Conservation (phyloP, 2,329 filamentous ascomycete species). For the Mycosphaerelloides madeirae region DNA sequence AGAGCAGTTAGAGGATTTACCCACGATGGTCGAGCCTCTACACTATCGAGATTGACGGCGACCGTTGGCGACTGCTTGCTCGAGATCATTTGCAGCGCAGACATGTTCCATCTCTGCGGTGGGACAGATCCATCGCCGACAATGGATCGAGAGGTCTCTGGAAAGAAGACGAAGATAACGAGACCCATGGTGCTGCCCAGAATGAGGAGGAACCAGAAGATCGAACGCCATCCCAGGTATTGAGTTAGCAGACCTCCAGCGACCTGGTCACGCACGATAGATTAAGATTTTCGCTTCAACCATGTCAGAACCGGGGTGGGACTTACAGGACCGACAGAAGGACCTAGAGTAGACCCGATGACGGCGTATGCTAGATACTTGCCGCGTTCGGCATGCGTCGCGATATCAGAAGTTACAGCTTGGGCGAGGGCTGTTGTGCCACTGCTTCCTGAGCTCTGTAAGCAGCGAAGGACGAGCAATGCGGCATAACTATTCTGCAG, state of each 20-base stretch:
- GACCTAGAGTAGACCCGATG: conserved; percentile 24
- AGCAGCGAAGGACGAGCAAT: too few relatives aligned
- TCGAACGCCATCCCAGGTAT: conserved; percentile 31
- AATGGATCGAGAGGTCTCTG: conserved; percentile 37
- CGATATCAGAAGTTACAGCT: conserved; percentile 40
- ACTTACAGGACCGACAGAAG: conserved; percentile 12
- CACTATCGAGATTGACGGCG: conserved; percentile 51
- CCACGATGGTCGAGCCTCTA: too few relatives aligned
- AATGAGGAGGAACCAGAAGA: conserved; percentile 44
- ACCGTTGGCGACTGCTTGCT: conserved; percentile 57
- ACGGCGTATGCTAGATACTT: conserved; percentile 35
- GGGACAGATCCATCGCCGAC: conserved; percentile 34
- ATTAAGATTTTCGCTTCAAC: too few relatives aligned
- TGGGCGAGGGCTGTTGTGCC: too few relatives aligned
- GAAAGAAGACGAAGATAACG: conserved; percentile 25
- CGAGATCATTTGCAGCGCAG: conserved; percentile 22
- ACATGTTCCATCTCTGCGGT: conserved; percentile 12
- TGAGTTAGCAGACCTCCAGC: conserved; percentile 25
- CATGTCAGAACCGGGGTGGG: too few relatives aligned
- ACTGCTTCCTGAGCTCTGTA: too few relatives aligned
- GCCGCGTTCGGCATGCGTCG: conserved; percentile 39
- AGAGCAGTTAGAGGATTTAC: too few relatives aligned
- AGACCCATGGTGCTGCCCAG: conserved; percentile 21
- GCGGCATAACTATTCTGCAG: conserved; percentile 35
- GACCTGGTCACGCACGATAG: too few relatives aligned